Base-by-base conservation (phyloP, 768 basidiomycete genomes). In the Mycena amicta region DNA sequence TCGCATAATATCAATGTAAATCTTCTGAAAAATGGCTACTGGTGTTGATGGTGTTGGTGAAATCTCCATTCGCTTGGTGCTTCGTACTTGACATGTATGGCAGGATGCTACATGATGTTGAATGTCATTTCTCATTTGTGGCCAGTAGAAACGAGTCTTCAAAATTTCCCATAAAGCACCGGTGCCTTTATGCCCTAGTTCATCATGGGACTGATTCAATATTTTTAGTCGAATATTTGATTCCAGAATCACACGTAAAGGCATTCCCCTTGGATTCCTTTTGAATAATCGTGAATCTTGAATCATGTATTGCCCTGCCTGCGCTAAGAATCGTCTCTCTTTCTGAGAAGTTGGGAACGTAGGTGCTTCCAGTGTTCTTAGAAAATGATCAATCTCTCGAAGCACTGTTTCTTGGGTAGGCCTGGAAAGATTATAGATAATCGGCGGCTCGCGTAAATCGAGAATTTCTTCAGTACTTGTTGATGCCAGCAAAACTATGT, bases 81-180 rank as follows among this genome's bases (percentile, higher is more conserved):
- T 37, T 37, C 33, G 33, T 18, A 37, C 33, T 37, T 37, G 33
- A 37, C 33, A 37, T 56, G 6, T 23, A 20, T 68, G 59, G 50
- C 72, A 74, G 0, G 73, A 68, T 11, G 56, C 43, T 0, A 74
- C 55, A 49, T 68, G 67, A 53, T 66, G 67, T 20, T 60, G 45
- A 0, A 73, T 25, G n/a, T 70, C 59, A 1, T 61, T 49, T 1
- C 50, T 26, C 23, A 70, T 53, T 0, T 56, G 33, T 0, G 71
- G 70, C 69, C 72, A 71, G 58, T 60, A 71, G n/a, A 41, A 71
- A 70, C 64, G 31, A 2, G 58, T 41, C 0, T 41, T 25, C 2
- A 70, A 16, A 2, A 47, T 25, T 6, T 55, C 46, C 51, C 28
- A 50, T n/a, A 55, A 25, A 4, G 66, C 52, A 11, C 63, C 47